Evolutionary conservation across 805 yeast species (phyloP).

Genomic region (Candida yuanshanica): DNA sequence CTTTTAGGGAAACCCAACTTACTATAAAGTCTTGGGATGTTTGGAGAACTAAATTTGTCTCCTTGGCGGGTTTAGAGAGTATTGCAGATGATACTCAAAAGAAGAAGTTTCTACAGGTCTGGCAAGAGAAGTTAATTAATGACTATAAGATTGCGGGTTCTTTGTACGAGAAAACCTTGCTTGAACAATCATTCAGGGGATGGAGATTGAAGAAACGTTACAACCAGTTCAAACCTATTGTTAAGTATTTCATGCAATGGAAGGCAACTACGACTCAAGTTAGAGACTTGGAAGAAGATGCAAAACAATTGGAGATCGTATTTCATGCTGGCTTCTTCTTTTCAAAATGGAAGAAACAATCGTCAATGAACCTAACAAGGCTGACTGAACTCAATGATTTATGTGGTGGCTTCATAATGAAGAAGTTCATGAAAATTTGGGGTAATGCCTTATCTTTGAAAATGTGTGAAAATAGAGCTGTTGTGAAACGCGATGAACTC

Average conservation of each 20-base stretch:
- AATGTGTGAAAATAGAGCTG: slow-evolving; percentile 7
- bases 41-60: slow-evolving; percentile 16
- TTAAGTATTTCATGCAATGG: neutral
- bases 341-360: slow-evolving; percentile 17
- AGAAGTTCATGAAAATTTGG: slow-evolving; percentile 10
- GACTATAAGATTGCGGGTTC: slow-evolving; percentile 4
- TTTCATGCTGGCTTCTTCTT: slow-evolving; percentile 23
- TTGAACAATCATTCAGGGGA: slow-evolving; percentile 2
- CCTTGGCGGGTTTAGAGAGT: slow-evolving; percentile 5
- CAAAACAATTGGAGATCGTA: slow-evolving; percentile 13
- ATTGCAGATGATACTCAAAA: slow-evolving; percentile 11
- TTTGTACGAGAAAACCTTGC: slow-evolving; percentile 3
- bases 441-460: slow-evolving; percentile 3
- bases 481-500: slow-evolving; percentile 2
- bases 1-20: slow-evolving; percentile 12
- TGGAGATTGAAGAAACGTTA: slow-evolving; percentile 10
- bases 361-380: neutral
- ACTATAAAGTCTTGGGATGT: slow-evolving; percentile 14
- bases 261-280: neutral
- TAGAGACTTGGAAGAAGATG: slow-evolving; percentile 6
- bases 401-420: neutral
- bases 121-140: slow-evolving; percentile 9
- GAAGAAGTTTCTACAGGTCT: slow-evolving; percentile 11
- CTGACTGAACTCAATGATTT: neutral
- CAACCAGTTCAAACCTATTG: neutral